Percentiles rank a stretch among this genome's conserved stretches.
These are phyloP conservation scores for Zizania latifolia DNA, from an alignment of 176 grass and related monocot species.

Conservation along the genomic window DNA sequence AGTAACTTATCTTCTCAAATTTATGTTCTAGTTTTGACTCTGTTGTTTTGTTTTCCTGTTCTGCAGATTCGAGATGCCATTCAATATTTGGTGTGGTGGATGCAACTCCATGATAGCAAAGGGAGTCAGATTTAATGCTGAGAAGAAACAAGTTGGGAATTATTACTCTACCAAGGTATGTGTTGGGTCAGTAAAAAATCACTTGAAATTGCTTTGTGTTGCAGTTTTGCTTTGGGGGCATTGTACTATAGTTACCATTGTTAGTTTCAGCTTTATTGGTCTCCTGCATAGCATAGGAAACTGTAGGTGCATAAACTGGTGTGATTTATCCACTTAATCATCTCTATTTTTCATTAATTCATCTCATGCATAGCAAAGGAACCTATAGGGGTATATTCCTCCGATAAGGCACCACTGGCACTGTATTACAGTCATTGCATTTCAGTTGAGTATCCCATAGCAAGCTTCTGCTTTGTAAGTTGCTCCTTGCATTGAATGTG, in stretches of 20 bases:
- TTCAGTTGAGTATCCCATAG: neutral
- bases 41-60: neutral
- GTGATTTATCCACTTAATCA: neutral
- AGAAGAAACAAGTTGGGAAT: constrained; percentile 99
- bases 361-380: neutral
- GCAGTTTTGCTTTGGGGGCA: neutral
- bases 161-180: constrained; percentile 96
- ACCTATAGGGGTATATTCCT: neutral
- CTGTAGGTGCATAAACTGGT: constrained; percentile 1
- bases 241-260: neutral
- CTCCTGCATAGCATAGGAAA: neutral
- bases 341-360: neutral
- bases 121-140: constrained; percentile 97
- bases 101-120: constrained; percentile 99
- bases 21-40: neutral
- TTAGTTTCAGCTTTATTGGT: neutral
- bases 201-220: neutral
- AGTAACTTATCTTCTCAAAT: neutral
- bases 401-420: neutral
- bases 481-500: neutral
- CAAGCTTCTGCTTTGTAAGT: neutral
- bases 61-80: constrained; percentile 94
- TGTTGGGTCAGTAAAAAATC: neutral
- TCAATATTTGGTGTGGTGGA: constrained; percentile 96
- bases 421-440: neutral